Conservation (phyloP, 2,329 filamentous ascomycete genomes). For the Pseudocercospora musae region DNA sequence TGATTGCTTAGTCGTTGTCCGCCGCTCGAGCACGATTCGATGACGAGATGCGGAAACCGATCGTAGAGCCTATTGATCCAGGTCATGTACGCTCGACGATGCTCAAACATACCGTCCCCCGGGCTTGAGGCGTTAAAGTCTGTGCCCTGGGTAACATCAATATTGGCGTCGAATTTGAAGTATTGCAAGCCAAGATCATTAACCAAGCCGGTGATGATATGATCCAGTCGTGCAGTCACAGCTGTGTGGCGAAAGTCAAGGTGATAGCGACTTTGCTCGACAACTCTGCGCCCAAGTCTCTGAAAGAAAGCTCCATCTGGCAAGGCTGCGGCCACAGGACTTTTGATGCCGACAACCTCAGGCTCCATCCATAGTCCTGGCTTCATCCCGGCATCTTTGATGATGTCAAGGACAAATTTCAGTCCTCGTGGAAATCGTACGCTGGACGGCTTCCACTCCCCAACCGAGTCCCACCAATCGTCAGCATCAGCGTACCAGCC, state of each 20-base stretch:
- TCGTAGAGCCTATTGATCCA: slow-evolving; percentile 1
- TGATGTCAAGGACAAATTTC: neutral
- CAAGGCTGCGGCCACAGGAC: neutral
- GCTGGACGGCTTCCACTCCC: neutral
- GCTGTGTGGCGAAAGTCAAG: slow-evolving; percentile 5
- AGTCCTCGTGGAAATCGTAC: neutral
- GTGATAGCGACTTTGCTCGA: slow-evolving; percentile 5
- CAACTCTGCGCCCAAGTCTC: neutral
- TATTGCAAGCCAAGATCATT: neutral
- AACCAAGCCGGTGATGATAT: neutral
- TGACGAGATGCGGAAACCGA: slow-evolving; percentile 27
- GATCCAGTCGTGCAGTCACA: neutral
- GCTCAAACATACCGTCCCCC: neutral
- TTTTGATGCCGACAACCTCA: neutral
- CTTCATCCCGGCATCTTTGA: neutral
- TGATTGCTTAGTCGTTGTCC: slow-evolving; percentile 1
- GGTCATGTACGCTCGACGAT: slow-evolving; percentile 4
- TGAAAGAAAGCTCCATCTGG: slow-evolving; percentile 6
- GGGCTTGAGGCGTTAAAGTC: neutral
- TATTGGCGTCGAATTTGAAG: slow-evolving; percentile 13
- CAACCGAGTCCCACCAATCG: neutral
- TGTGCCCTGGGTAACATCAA: slow-evolving; percentile 5
- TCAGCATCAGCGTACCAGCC: neutral
- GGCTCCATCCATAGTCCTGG: slow-evolving; percentile 5
- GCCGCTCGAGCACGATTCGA: slow-evolving; percentile 5